Evolutionary conservation across 768 basidiomycete genomes (phyloP), one percentile per base, ranked within the genome.

Genomic region (Lentinula edodes): DNA sequence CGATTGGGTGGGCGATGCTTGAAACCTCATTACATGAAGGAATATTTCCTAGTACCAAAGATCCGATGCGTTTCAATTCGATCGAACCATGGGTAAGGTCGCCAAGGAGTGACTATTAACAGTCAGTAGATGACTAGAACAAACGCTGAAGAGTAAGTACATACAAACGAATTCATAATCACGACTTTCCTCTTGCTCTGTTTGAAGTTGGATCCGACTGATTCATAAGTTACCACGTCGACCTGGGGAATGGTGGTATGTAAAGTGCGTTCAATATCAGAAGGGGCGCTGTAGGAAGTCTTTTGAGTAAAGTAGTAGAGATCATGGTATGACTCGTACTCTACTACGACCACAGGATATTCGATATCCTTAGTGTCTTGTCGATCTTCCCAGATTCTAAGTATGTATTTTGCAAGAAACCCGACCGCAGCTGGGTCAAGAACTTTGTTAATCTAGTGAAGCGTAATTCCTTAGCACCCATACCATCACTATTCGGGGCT

Each of bases 401-500:
- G 45, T 23, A 76, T 56, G 46, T 73, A 67, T 39, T 71, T 64
- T 34, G 66, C 65, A 23, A 76, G 38, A 12, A 75, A 56, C 15
- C 52, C 63, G 34, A 64, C 63, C n/a, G 72, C 69, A 34, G 72
- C 76, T 75, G 28, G 8, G 53, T n/a, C 23, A 12, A 41, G 16
- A 28, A 53, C 32, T 35, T 36, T 15, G 32, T n/a, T 50, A 20
- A 6, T 0, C 0, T 16, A 16, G 16, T n/a, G 8, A 41, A 55
- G 1, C 28, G 15, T 34, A 12, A 41, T 38, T n/a, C 28, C 15
- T 13, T n/a, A 41, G 18, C 10, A 5, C 12, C 6, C 38, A 15
- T 18, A 56, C 55, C 55, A 45, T 38, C 23, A 13, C 12, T 32
- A 42, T 34, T 15, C 39, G 55, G 41, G 4, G 55, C 55, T 8